Conservation (phyloP, 2,329 filamentous ascomycete species). For the Metarhizium brunneum region DNA sequence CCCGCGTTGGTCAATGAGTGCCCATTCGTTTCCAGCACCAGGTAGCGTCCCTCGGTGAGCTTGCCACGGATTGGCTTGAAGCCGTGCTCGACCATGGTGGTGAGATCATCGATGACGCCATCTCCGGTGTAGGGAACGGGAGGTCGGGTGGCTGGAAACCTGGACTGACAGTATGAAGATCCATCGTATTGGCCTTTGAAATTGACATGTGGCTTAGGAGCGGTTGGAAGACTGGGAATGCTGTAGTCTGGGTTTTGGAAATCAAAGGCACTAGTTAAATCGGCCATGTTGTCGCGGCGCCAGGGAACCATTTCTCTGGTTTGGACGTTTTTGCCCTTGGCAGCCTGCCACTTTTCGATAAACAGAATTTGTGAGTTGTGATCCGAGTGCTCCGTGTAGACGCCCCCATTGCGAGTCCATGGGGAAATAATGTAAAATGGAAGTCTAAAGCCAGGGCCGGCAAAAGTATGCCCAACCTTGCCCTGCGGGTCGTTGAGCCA, state of each 20-base stretch:
- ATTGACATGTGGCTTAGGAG: conserved; percentile 31
- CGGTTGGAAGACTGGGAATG: conserved; percentile 35
- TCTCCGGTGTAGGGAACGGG: conserved; percentile 36
- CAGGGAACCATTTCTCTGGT: conserved; percentile 20
- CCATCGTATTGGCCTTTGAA: conserved; percentile 34
- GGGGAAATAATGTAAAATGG: conserved; percentile 48
- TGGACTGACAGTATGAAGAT: conserved; percentile 31
- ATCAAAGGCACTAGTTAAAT: conserved; percentile 28
- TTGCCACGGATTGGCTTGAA: conserved; percentile 43
- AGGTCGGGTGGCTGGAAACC: conserved; percentile 26
- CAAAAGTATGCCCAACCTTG: conserved; percentile 26
- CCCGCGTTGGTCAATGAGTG: conserved; percentile 26
- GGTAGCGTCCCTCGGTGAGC: conserved; percentile 44
- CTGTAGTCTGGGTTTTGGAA: conserved; percentile 40
- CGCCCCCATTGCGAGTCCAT: conserved; percentile 42
- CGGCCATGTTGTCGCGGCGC: conserved; percentile 23
- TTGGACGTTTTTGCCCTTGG: conserved; percentile 28
- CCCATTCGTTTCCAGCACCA: conserved; percentile 39
- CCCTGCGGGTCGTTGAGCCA: conserved; percentile 37
- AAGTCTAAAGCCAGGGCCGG: conserved; percentile 32
- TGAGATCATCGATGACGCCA: conserved; percentile 24
- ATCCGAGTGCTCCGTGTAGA: conserved; percentile 44
- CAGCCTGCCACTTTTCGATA: conserved; percentile 36
- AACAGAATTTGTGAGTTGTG: conserved; percentile 48
- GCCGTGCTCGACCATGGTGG: conserved; percentile 38